Evolutionary conservation across 257 asterid genomes (phyloP).

Genomic region (Ilex asprella): DNA sequence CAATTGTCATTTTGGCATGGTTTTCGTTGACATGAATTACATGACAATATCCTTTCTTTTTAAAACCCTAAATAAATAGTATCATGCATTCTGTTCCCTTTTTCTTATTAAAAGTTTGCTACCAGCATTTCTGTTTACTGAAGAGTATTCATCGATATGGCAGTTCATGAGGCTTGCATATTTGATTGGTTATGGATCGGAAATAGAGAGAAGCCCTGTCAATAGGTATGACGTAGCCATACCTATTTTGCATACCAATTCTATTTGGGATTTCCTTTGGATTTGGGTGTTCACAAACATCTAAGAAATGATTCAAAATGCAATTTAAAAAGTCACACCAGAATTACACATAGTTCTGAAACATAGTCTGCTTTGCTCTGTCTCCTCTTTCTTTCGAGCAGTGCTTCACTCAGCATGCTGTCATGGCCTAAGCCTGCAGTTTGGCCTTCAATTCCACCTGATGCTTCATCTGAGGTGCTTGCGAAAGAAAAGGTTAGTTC

Average conservation of each 20-base stretch:
- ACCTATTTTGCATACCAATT: not conserved
- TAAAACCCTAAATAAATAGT: no score
- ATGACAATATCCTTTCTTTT: not conserved
- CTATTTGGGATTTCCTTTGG: not conserved
- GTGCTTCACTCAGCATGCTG: conserved; percentile 96
- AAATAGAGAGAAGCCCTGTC: conserved; percentile 86
- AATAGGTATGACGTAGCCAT: conserved; percentile 50
- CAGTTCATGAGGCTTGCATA: conserved; percentile 98
- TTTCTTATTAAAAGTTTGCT: conserved; percentile 11
- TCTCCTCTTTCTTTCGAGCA: conserved; percentile 25
- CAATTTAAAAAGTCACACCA: conserved; percentile 10
- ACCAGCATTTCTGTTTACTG: conserved; percentile 11
- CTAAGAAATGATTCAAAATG: conserved; percentile 2
- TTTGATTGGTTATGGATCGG: conserved; percentile 84
- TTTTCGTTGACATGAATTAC: no score
- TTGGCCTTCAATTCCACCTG: conserved; percentile 93
- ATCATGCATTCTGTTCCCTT: not conserved
- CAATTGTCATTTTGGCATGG: no score
- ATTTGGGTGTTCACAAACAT: conserved; percentile 3
- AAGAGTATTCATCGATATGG: conserved; percentile 31
- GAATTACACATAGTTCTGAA: conserved; percentile 4
- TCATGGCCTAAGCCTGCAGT: conserved; percentile 98
- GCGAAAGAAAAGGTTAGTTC: conserved; percentile 85
- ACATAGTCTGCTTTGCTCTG: conserved; percentile 15
- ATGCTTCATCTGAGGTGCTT: conserved; percentile 80